phyloP scores from a whole-genome alignment of 2,329 filamentous ascomycete genomes.

The Pseudopithomyces maydicus region DNA sequence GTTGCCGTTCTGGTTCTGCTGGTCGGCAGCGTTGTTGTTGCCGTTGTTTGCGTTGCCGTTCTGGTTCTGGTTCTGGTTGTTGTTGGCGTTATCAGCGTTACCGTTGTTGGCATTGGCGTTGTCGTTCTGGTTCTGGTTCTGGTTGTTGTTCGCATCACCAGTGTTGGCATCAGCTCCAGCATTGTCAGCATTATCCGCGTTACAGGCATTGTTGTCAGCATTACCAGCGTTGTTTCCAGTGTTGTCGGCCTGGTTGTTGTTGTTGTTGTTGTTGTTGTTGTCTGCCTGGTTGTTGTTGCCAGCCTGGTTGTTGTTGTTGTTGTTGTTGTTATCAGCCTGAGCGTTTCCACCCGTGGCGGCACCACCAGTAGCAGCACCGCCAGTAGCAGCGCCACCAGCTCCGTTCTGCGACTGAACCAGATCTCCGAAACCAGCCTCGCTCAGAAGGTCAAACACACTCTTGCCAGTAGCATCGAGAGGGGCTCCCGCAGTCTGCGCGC shows the following conservation, averaged over 20 bases:
- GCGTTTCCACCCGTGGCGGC: conserved; percentile 22
- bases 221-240: too few relatives aligned
- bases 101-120: conserved; percentile 12
- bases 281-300: too few relatives aligned
- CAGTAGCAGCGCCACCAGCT: conserved; percentile 41
- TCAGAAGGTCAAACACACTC: conserved; percentile 68
- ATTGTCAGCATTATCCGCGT: conserved; percentile 11
- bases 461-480: conserved; percentile 66
- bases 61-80: conserved; percentile 8
- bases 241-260: too few relatives aligned
- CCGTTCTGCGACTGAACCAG: conserved; percentile 56
- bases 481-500: conserved; percentile 54
- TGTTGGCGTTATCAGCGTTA: conserved; percentile 7
- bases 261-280: conserved; percentile 7
- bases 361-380: conserved; percentile 23
- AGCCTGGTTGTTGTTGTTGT: not conserved
- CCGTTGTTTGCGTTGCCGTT: conserved; percentile 13
- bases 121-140: not conserved
- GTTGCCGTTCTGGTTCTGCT: conserved; percentile 12
- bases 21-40: conserved; percentile 3
- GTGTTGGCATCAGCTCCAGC: conserved; percentile 14
- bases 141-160: too few relatives aligned
- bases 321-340: conserved; percentile 10
- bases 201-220: not conserved
- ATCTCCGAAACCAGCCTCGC: conserved; percentile 66